A percentile compares a stretch with the other conserved stretches of the same genome.
Evolutionary conservation across 2,329 filamentous ascomycete species (phyloP).

Genomic region (Fusarium equiseti): DNA sequence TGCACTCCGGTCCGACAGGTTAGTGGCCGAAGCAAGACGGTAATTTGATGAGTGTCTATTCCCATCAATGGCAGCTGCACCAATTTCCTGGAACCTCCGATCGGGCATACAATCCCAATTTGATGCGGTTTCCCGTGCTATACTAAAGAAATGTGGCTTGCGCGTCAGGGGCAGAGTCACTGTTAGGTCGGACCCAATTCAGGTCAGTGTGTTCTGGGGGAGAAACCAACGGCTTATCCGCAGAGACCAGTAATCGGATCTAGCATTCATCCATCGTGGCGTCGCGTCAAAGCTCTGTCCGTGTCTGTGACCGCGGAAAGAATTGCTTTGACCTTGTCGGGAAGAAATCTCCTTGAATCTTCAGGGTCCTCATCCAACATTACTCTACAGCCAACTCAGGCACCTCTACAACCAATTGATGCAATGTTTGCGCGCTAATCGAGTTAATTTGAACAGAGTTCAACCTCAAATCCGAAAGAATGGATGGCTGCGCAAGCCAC

Average conservation of each 20-base stretch:
- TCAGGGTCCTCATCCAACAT: not conserved
- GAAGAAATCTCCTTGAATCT: not conserved
- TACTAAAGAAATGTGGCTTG: not conserved
- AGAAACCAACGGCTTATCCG: conserved; percentile 6
- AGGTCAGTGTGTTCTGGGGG: conserved; percentile 8
- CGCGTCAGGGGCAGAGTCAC: not conserved
- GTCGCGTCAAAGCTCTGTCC: conserved; percentile 1
- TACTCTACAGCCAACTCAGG: too few species aligned
- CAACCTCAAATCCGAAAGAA: not conserved
- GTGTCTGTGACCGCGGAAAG: not conserved
- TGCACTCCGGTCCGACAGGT: not conserved
- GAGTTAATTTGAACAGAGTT: conserved; percentile 19
- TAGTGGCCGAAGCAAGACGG: not conserved
- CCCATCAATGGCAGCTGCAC: not conserved
- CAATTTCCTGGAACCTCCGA: not conserved
- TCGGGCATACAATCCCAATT: not conserved
- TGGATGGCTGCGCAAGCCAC: conserved; percentile 13
- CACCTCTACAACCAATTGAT: not conserved
- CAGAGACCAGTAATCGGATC: not conserved
- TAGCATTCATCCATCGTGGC: conserved; percentile 9
- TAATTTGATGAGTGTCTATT: not conserved
- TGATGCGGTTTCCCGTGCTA: not conserved
- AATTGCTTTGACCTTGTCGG: not conserved
- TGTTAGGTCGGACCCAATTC: not conserved
- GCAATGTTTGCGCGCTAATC: not conserved